Conservation (phyloP, 2,329 filamentous ascomycete species). For the Colletotrichum sp. region DNA sequence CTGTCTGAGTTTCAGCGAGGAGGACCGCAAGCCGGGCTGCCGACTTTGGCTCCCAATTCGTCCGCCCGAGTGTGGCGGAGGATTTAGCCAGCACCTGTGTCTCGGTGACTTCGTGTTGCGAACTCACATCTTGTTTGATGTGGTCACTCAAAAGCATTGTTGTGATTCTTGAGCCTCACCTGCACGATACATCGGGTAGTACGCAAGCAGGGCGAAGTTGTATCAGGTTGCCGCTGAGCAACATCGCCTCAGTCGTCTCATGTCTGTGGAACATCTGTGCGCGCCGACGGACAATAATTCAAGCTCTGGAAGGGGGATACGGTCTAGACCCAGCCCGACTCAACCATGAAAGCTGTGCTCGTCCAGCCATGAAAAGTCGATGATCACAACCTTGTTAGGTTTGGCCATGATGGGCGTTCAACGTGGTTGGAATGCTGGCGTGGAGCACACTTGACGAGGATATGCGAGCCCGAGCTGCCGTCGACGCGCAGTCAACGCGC, state of each 20-base stretch:
- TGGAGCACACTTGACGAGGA: neutral
- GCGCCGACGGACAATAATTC: neutral
- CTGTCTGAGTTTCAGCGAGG: neutral
- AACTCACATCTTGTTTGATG: neutral
- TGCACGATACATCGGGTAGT: neutral
- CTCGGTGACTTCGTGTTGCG: neutral
- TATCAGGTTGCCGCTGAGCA: neutral
- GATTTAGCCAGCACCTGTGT: neutral
- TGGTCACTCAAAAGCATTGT: neutral
- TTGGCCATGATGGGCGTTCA: neutral
- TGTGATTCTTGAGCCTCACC: neutral
- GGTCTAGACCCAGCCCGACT: neutral
- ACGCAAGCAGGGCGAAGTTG: neutral
- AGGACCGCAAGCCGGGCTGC: neutral
- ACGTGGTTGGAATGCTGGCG: neutral
- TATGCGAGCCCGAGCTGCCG: neutral
- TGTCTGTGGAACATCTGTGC: neutral
- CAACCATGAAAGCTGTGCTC: neutral
- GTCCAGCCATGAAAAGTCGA: neutral
- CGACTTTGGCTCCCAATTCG: neutral
- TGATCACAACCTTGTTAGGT: neutral
- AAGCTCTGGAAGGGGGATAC: neutral
- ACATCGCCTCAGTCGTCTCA: neutral
- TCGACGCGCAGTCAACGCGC: neutral
- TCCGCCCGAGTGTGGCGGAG: neutral